phyloP scores from a whole-genome alignment of 257 asterid genomes.

The Orobanche coerulescens region DNA sequence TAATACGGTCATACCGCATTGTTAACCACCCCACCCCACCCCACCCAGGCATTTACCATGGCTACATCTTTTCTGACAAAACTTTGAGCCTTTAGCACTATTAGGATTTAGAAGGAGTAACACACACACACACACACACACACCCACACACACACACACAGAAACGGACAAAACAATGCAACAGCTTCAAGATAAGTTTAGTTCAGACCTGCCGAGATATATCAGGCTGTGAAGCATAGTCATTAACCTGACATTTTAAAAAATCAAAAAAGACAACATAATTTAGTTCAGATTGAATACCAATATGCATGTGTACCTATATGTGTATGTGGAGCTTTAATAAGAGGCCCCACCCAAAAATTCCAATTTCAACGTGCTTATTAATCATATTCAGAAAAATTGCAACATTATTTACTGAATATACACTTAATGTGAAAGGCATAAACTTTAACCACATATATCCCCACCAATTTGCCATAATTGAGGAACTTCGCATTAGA shows the following conservation, averaged over 20 bases:
- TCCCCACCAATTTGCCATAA: neutral
- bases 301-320: neutral
- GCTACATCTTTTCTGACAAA: too few relatives aligned
- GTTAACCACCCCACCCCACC: too few relatives aligned
- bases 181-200: slow-evolving; percentile 14
- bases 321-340: slow-evolving; percentile 6
- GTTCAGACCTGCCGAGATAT: slow-evolving; percentile 74
- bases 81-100: too few relatives aligned
- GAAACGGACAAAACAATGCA: neutral
- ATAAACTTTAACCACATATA: neutral
- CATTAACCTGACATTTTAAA: slow-evolving; percentile 49
- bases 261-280: neutral
- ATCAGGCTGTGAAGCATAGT: slow-evolving; percentile 63
- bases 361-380: slow-evolving; percentile 4
- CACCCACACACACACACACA: too few relatives aligned
- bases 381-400: slow-evolving; percentile 10
- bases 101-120: too few relatives aligned
- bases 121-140: too few relatives aligned
- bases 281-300: slow-evolving; percentile 14
- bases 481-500: slow-evolving; percentile 9
- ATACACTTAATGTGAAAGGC: neutral
- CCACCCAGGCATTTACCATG: too few relatives aligned
- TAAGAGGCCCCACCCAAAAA: neutral
- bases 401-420: neutral
- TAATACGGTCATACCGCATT: too few relatives aligned